These are phyloP conservation scores for Myxozyma lipomycoides DNA, from an alignment of 805 yeast species.

Conservation along the genomic window DNA sequence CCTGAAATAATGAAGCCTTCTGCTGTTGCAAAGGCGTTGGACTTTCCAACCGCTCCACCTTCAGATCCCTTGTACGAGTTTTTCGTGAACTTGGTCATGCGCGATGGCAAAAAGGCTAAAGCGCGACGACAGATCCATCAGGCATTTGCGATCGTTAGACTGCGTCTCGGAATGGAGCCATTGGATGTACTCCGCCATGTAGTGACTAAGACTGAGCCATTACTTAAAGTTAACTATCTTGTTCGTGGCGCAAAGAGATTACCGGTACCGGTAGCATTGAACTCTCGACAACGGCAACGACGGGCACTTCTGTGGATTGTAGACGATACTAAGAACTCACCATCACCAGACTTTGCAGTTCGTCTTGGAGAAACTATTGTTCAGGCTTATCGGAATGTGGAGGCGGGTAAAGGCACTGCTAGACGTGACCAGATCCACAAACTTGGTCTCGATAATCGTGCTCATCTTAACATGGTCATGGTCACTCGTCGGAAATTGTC, in stretches of 20 bases:
- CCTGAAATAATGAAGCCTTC: constrained; percentile 5
- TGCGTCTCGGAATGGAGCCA: constrained; percentile 74
- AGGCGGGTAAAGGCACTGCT: constrained; percentile 40
- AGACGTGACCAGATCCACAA: constrained; percentile 80
- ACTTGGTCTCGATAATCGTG: constrained; percentile 67
- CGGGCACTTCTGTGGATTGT: constrained; percentile 88
- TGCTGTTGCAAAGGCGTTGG: constrained; percentile 10
- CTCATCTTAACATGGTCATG: constrained; percentile 38
- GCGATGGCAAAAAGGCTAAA: constrained; percentile 77
- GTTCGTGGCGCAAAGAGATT: constrained; percentile 81
- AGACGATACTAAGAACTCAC: constrained; percentile 76
- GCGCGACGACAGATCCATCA: constrained; percentile 71
- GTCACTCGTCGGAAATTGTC: constrained; percentile 56
- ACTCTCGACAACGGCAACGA: constrained; percentile 76
- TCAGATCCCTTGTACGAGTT: constrained; percentile 21
- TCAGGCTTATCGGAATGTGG: constrained; percentile 23
- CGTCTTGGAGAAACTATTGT: constrained; percentile 87
- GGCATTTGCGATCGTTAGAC: constrained; percentile 74
- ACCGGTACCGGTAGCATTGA: constrained; percentile 77
- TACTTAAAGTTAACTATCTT: constrained; percentile 69
- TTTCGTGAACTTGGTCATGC: constrained; percentile 84
- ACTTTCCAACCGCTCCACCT: constrained; percentile 10
- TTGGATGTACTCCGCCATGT: constrained; percentile 67
- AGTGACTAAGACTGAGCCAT: constrained; percentile 78
- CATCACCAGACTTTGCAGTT: constrained; percentile 76